phyloP scores from a whole-genome alignment of 2,329 filamentous ascomycete species.

The Ophiostoma pallidulum region DNA sequence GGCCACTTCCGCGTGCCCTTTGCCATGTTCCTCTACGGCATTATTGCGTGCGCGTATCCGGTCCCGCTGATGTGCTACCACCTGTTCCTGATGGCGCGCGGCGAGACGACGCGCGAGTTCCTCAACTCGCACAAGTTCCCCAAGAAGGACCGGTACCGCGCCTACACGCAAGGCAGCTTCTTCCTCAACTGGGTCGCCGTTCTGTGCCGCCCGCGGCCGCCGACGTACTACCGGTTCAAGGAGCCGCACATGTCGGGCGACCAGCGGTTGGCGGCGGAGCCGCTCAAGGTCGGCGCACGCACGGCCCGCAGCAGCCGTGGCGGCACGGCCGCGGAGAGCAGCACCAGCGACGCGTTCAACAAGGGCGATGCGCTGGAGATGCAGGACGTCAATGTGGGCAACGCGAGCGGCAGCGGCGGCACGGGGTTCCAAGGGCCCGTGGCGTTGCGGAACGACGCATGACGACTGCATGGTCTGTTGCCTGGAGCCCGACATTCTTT shows the following conservation, averaged over 20 bases:
- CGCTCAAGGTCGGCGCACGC: conserved; percentile 25
- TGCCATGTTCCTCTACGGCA: conserved; percentile 76
- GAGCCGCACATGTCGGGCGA: conserved; percentile 66
- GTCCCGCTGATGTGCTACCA: conserved; percentile 80
- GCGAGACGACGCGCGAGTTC: conserved; percentile 93
- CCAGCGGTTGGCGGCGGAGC: conserved; percentile 59
- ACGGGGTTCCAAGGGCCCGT: conserved; percentile 9
- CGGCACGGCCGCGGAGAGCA: conserved; percentile 17
- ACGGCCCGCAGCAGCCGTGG: not conserved
- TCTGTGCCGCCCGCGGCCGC: conserved; percentile 71
- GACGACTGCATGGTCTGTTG: too few species aligned
- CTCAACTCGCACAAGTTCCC: conserved; percentile 92
- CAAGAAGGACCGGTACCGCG: conserved; percentile 82
- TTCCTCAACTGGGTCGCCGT: conserved; percentile 74
- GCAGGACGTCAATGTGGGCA: conserved; percentile 43
- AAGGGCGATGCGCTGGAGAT: conserved; percentile 55
- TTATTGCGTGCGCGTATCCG: conserved; percentile 69
- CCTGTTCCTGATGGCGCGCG: conserved; percentile 78
- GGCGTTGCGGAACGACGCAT: conserved; percentile 3
- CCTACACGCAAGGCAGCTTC: conserved; percentile 71
- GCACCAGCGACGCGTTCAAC: conserved; percentile 34
- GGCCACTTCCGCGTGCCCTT: conserved; percentile 69
- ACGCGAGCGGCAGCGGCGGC: not conserved
- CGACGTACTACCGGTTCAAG: conserved; percentile 87
- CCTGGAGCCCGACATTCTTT: too few species aligned